These are phyloP conservation scores for Penicillium italicum DNA, from an alignment of 2,329 filamentous ascomycete genomes.

Conservation along the genomic window DNA sequence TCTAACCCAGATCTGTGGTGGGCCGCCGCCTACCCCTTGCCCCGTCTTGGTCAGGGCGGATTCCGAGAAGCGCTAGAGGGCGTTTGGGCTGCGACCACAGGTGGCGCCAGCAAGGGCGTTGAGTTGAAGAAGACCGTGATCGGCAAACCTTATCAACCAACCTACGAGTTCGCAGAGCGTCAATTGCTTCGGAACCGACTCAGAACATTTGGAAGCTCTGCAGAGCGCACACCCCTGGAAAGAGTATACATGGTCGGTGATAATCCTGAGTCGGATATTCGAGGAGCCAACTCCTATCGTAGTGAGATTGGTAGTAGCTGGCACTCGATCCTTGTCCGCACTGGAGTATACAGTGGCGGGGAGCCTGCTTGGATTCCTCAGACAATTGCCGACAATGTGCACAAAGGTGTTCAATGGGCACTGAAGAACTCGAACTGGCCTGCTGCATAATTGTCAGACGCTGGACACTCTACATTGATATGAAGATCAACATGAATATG, in stretches of 20 bases:
- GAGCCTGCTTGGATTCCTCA: constrained; percentile 61
- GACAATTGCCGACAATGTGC: constrained; percentile 69
- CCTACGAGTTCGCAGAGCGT: constrained; percentile 80
- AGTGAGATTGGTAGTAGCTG: constrained; percentile 68
- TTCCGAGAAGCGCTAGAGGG: constrained; percentile 80
- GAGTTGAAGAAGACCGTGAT: constrained; percentile 64
- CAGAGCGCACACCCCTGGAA: constrained; percentile 50
- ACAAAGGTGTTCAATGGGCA: constrained; percentile 73
- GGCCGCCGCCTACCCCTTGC: constrained; percentile 79
- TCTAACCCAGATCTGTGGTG: constrained; percentile 88
- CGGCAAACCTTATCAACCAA: constrained; percentile 75
- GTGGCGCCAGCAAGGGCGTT: constrained; percentile 51
- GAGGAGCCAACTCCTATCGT: constrained; percentile 73
- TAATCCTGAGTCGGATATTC: constrained; percentile 85
- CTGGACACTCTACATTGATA: background rate
- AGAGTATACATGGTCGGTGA: constrained; percentile 93
- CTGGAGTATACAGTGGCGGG: constrained; percentile 66
- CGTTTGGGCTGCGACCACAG: constrained; percentile 70
- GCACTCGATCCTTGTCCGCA: constrained; percentile 72
- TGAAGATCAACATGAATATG: background rate
- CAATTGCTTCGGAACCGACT: constrained; percentile 62
- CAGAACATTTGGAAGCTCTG: constrained; percentile 41
- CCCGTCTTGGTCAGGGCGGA: constrained; percentile 85
- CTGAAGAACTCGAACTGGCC: constrained; percentile 52
- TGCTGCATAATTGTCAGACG: background rate